A percentile compares a stretch with the other conserved stretches of the same genome.
These are phyloP conservation scores for Trichosporon sp. DNA, from an alignment of 1,284 basidiomycete species.

Conservation along the genomic window DNA sequence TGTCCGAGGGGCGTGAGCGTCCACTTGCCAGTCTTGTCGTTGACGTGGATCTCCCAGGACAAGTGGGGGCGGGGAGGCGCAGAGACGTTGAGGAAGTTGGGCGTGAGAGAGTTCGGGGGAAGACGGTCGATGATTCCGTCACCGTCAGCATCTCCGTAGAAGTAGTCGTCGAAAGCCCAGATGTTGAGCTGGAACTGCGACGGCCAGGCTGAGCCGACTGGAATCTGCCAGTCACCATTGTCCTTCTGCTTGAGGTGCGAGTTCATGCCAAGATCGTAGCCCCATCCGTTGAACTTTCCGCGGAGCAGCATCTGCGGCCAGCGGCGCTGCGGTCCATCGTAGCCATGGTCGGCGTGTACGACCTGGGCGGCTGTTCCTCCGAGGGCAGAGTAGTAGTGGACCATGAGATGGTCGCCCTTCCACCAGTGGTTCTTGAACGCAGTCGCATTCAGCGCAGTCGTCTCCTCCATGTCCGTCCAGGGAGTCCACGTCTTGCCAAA, in stretches of 20 bases:
- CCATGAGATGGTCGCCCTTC: constrained; percentile 73
- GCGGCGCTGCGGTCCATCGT: constrained; percentile 58
- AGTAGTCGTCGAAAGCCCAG: constrained; percentile 79
- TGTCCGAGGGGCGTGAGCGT: constrained; percentile 71
- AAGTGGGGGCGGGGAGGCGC: constrained; percentile 56
- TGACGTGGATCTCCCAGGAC: constrained; percentile 72
- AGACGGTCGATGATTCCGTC: constrained; percentile 83
- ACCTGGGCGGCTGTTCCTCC: constrained; percentile 60
- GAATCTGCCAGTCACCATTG: constrained; percentile 52
- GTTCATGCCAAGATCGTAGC: constrained; percentile 72
- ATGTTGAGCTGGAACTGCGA: constrained; percentile 80
- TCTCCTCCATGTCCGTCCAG: constrained; percentile 70
- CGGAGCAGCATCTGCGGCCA: constrained; percentile 79
- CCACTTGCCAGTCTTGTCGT: constrained; percentile 73
- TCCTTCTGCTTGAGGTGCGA: constrained; percentile 60
- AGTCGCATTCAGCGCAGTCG: constrained; percentile 58
- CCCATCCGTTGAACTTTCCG: constrained; percentile 84
- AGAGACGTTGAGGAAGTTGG: constrained; percentile 84
- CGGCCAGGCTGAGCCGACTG: constrained; percentile 79
- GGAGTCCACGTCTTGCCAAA: constrained; percentile 77
- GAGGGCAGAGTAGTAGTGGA: constrained; percentile 76
- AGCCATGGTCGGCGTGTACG: constrained; percentile 69
- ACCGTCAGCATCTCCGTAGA: constrained; percentile 78
- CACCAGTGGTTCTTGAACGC: constrained; percentile 66
- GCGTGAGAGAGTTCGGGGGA: constrained; percentile 70